Evolutionary conservation across 768 basidiomycete genomes (phyloP).

Genomic region (Heimioporus sp.): DNA sequence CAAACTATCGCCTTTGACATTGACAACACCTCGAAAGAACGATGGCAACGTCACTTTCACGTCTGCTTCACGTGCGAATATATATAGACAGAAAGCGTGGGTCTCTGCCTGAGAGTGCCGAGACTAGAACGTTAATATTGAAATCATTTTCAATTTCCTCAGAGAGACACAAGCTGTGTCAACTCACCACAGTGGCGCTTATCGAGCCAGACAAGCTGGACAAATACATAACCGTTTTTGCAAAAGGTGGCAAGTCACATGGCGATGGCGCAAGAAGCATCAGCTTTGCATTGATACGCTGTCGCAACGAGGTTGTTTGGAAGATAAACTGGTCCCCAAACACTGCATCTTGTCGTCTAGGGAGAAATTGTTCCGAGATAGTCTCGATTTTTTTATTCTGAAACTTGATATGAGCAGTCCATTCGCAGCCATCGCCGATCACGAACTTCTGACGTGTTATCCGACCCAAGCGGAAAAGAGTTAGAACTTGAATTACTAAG

Average conservation of each 20-base stretch:
- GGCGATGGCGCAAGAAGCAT: conserved; percentile 25
- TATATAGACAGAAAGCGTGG: conserved; percentile 30
- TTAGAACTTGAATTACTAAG: conserved; percentile 26
- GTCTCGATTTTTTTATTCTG: conserved; percentile 20
- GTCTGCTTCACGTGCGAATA: conserved; percentile 26
- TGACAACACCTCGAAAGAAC: conserved; percentile 28
- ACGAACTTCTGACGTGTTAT: conserved; percentile 18
- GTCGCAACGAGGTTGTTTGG: conserved; percentile 19
- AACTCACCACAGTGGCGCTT: conserved; percentile 25
- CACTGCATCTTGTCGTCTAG: conserved; percentile 27
- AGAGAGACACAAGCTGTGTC: neutral
- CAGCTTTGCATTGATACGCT: conserved; percentile 27
- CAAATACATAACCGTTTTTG: conserved; percentile 33
- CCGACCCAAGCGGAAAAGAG: conserved; percentile 8
- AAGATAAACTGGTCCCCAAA: conserved; percentile 32
- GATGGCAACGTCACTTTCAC: conserved; percentile 30
- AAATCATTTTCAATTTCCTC: neutral
- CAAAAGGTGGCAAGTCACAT: conserved; percentile 27
- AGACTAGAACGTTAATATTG: conserved; percentile 11
- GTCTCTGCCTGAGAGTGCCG: conserved; percentile 25
- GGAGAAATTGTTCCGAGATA: conserved; percentile 27
- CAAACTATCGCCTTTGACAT: conserved; percentile 15
- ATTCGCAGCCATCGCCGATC: neutral
- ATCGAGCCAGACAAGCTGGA: conserved; percentile 27
- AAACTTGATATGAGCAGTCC: conserved; percentile 1